Percentiles rank a stretch among this genome's conserved stretches.
Conservation (phyloP, 192 early-diverging fungal species). For the Coemansia sp. region DNA sequence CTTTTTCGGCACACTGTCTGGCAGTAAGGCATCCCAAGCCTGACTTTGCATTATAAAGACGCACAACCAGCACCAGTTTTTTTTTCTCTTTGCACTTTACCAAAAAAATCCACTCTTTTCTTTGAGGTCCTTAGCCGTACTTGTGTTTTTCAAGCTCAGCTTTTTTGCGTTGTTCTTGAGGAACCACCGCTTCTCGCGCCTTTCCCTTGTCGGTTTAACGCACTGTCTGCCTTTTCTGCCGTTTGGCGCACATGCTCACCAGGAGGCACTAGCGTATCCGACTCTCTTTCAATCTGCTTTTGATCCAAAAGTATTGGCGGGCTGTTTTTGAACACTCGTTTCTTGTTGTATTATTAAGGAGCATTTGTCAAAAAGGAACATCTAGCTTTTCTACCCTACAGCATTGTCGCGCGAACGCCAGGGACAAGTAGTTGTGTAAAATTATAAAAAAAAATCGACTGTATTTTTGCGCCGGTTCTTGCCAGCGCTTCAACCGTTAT, state of each 20-base stretch:
- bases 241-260: not conserved
- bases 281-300: not conserved
- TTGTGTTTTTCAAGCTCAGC: not conserved
- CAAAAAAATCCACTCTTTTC: not conserved
- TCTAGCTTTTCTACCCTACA: not conserved
- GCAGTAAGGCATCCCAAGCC: slow-evolving; percentile 1
- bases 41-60: slow-evolving; percentile 4
- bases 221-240: not conserved
- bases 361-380: not conserved
- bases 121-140: not conserved
- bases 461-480: no score
- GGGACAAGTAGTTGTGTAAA: no score
- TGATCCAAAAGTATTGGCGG: not conserved
- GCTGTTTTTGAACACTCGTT: not conserved
- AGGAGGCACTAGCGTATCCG: not conserved
- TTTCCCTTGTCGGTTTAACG: not conserved
- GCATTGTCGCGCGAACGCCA: no score
- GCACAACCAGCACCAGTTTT: not conserved
- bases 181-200: not conserved
- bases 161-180: not conserved
- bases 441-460: no score
- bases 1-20: not conserved
- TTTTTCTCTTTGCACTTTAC: not conserved
- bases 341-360: not conserved
- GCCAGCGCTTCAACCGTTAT: no score